phyloP scores from a whole-genome alignment of 23 red algal genomes.

The Gracilaria vermiculophylla region DNA sequence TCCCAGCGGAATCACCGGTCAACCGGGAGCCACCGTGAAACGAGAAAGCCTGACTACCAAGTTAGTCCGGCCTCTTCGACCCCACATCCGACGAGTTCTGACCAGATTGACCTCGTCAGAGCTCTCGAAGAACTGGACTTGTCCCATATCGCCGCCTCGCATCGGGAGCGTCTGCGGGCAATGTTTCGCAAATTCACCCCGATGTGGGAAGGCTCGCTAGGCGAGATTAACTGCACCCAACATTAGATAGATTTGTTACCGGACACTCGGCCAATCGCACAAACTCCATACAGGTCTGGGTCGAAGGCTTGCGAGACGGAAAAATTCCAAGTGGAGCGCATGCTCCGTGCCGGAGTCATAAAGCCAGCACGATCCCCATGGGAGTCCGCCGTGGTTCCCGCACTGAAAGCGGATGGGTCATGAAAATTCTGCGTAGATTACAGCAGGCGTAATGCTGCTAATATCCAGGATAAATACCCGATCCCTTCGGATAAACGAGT shows the following conservation, averaged over 20 bases:
- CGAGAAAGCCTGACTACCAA: no score
- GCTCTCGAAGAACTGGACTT: neutral
- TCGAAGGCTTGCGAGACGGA: constrained; percentile 5
- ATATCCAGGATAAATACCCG: neutral
- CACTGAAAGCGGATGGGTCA: neutral
- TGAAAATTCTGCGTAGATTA: constrained; percentile 16
- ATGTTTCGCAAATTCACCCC: neutral
- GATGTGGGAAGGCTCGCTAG: constrained; percentile 11
- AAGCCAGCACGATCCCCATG: neutral
- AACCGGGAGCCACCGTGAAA: no score
- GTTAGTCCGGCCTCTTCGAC: neutral
- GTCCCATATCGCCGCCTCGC: neutral
- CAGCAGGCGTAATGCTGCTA: neutral
- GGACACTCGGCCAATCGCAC: neutral
- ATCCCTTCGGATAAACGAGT: constrained; percentile 52
- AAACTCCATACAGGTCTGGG: constrained; percentile 9
- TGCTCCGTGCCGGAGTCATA: constrained; percentile 11
- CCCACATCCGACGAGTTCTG: neutral
- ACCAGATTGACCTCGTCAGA: neutral
- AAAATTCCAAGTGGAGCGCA: neutral
- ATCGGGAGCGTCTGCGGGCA: neutral
- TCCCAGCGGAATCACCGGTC: no score
- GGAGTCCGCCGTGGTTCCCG: constrained; percentile 17
- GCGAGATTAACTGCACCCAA: constrained; percentile 7
- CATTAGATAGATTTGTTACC: neutral